Conservation (phyloP, 164 flowering plant species). For the Kingdonia uniflora region DNA sequence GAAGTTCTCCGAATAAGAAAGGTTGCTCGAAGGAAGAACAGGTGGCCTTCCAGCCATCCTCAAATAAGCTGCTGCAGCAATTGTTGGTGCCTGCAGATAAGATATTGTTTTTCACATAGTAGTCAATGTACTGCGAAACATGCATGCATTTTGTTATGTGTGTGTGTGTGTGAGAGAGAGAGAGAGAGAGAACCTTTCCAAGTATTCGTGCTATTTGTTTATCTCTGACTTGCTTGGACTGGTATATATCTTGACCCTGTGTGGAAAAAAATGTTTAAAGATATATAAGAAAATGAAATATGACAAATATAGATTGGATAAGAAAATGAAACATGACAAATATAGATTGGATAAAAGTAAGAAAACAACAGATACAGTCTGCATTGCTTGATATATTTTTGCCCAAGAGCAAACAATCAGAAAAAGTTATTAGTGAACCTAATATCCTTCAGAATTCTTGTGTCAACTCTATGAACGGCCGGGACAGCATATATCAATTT, state of each 20-base stretch:
- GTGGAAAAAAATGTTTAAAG: too few relatives aligned
- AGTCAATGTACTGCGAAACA: background rate
- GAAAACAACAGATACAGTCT: too few relatives aligned
- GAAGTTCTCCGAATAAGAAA: slow-evolving; percentile 96
- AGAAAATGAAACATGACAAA: slow-evolving; percentile 7
- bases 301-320: too few relatives aligned
- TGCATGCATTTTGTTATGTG: background rate
- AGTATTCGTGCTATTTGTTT: slow-evolving; percentile 94
- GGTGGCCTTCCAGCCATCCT: slow-evolving; percentile 99
- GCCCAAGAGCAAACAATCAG: too few relatives aligned
- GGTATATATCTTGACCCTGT: slow-evolving; percentile 94
- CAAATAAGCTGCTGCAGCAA: slow-evolving; percentile 97
- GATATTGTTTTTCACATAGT: too few relatives aligned
- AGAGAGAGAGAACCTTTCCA: slow-evolving; percentile 60
- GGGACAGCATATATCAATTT: too few relatives aligned
- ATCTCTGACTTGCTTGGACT: slow-evolving; percentile 89
- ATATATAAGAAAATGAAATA: too few relatives aligned
- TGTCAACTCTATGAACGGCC: too few relatives aligned
- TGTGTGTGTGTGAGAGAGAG: background rate
- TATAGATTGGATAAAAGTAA: too few relatives aligned
- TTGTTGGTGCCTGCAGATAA: slow-evolving; percentile 76
- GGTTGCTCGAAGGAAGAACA: slow-evolving; percentile 87
- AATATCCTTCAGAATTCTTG: too few relatives aligned
- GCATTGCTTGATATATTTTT: too few relatives aligned
- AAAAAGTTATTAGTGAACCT: too few relatives aligned